Conservation (phyloP, 495 filamentous ascomycete genomes). For the Elasticomyces elasticus region DNA sequence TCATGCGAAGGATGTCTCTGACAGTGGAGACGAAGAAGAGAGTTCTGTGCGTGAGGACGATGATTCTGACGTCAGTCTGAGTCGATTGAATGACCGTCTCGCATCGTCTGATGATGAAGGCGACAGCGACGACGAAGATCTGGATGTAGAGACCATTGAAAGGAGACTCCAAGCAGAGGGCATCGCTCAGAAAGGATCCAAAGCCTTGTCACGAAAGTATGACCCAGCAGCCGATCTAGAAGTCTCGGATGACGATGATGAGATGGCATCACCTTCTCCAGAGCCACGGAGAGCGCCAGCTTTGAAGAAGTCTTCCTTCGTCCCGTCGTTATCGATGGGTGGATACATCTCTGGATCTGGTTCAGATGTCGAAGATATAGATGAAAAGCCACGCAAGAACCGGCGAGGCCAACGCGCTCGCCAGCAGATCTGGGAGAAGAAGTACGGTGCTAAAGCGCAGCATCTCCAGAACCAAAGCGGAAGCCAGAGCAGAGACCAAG, state of each 20-base stretch:
- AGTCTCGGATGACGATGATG: slow-evolving; percentile 9
- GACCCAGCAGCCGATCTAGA: slow-evolving; percentile 32
- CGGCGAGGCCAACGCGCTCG: slow-evolving; percentile 80
- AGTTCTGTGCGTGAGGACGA: background rate
- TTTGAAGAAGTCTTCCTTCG: slow-evolving; percentile 56
- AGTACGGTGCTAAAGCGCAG: slow-evolving; percentile 66
- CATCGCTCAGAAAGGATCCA: slow-evolving; percentile 10
- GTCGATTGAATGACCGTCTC: slow-evolving; percentile 46
- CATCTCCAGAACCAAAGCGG: slow-evolving; percentile 45
- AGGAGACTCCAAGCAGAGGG: slow-evolving; percentile 10
- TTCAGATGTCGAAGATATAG: slow-evolving; percentile 41
- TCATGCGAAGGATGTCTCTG: slow-evolving; percentile 14
- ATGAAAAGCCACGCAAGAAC: slow-evolving; percentile 54
- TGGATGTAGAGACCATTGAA: slow-evolving; percentile 30
- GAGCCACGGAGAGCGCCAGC: slow-evolving; percentile 27
- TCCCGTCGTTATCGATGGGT: slow-evolving; percentile 74
- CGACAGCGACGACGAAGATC: slow-evolving; percentile 33
- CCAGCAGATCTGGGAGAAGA: slow-evolving; percentile 83
- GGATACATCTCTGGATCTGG: slow-evolving; percentile 91
- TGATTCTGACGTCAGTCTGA: slow-evolving; percentile 30
- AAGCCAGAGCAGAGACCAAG: slow-evolving; percentile 35
- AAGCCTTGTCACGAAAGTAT: background rate
- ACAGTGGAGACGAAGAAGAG: slow-evolving; percentile 12
- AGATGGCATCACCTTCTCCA: slow-evolving; percentile 18
- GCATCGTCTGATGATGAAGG: slow-evolving; percentile 41